Evolutionary conservation across 257 asterid species (phyloP).

Genomic region (Avicennia marina): DNA sequence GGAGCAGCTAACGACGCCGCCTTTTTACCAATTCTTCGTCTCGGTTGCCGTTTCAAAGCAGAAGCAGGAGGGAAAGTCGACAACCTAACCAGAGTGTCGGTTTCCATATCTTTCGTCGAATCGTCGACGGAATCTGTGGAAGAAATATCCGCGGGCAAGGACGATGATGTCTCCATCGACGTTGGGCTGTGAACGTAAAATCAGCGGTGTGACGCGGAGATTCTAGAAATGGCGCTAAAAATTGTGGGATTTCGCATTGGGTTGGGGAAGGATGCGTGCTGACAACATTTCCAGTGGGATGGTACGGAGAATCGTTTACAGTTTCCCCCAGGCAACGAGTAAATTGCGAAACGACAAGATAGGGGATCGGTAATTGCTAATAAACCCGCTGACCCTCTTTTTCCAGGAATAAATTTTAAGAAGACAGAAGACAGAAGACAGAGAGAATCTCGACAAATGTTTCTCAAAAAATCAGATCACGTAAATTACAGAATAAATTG

Average conservation of each 20-base stretch:
- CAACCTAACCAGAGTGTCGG: constrained; percentile 28
- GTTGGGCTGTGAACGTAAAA: not conserved
- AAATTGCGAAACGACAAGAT: not conserved
- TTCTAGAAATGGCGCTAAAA: constrained; percentile 6
- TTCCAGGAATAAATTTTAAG: not conserved
- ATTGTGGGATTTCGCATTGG: constrained; percentile 18
- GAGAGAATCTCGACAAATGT: no score
- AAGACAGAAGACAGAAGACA: not conserved
- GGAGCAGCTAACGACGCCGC: constrained; percentile 36
- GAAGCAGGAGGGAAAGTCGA: constrained; percentile 34
- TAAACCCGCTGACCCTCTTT: no score
- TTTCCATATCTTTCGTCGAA: constrained; percentile 19
- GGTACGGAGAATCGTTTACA: not conserved
- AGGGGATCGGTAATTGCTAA: no score
- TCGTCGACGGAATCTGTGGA: constrained; percentile 23
- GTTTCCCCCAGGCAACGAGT: constrained; percentile 1
- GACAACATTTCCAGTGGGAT: not conserved
- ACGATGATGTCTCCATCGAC: constrained; percentile 35
- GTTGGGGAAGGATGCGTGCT: not conserved
- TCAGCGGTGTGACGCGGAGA: not conserved
- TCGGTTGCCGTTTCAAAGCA: constrained; percentile 23
- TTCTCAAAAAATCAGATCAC: no score
- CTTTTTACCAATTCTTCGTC: constrained; percentile 40
- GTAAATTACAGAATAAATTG: no score
- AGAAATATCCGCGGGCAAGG: constrained; percentile 28